Conservation (phyloP, 176 grass and related monocot species). For the Oryza rufipogon region DNA sequence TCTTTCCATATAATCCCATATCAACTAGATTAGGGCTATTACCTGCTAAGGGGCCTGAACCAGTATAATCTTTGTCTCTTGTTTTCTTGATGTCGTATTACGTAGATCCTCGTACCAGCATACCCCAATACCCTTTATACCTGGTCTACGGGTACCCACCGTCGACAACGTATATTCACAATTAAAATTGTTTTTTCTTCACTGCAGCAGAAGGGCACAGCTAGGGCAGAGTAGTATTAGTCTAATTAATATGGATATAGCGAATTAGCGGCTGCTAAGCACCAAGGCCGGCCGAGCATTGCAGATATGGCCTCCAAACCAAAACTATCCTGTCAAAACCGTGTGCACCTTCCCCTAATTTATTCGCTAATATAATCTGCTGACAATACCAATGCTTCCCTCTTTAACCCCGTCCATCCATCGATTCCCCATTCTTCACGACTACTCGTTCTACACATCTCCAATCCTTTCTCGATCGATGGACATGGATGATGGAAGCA, state of each 20-base stretch:
- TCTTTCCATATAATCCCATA: no score
- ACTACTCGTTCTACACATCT: conserved; percentile 13
- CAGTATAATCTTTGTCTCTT: no score
- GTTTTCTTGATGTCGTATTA: no score
- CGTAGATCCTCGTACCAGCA: no score
- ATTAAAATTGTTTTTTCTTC: neutral
- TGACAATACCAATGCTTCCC: conserved; percentile 41
- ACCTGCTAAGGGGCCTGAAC: no score
- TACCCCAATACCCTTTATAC: no score
- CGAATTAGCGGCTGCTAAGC: conserved; percentile 49
- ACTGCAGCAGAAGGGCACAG: conserved; percentile 11
- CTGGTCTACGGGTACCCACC: no score
- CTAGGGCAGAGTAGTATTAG: conserved; percentile 12
- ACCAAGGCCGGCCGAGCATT: conserved; percentile 48
- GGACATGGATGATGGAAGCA: conserved; percentile 34
- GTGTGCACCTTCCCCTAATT: conserved; percentile 29
- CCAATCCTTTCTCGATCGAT: conserved; percentile 6
- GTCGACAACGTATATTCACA: no score
- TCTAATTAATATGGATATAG: conserved; percentile 33
- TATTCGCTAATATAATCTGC: conserved; percentile 14
- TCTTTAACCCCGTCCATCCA: conserved; percentile 38
- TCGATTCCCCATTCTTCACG: neutral
- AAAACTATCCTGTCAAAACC: conserved; percentile 34
- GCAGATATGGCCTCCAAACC: conserved; percentile 24
- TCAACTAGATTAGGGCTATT: no score